Evolutionary conservation across 2,329 filamentous ascomycete species (phyloP).

Genomic region (Calonectria honghensis): DNA sequence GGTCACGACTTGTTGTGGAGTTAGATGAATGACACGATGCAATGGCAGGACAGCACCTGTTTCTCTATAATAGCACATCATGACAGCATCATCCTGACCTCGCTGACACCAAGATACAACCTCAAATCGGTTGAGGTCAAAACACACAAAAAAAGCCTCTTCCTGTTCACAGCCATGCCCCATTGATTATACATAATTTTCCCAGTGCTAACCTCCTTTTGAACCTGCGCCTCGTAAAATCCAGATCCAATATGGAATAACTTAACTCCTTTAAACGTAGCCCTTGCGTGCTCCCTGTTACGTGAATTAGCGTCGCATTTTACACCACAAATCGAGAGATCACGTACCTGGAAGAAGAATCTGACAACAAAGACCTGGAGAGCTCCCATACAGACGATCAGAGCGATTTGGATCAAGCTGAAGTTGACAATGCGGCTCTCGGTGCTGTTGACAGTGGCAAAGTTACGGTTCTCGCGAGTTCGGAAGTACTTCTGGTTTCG

Average conservation of each 20-base stretch:
- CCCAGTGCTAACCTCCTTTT: constrained; percentile 55
- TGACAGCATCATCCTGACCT: constrained; percentile 49
- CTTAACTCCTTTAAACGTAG: constrained; percentile 73
- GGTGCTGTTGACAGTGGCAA: constrained; percentile 97
- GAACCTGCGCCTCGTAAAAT: constrained; percentile 58
- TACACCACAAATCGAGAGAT: neutral
- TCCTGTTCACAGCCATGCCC: constrained; percentile 46
- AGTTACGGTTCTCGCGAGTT: constrained; percentile 98
- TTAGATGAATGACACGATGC: constrained; percentile 13
- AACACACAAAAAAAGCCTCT: constrained; percentile 39
- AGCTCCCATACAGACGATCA: constrained; percentile 96
- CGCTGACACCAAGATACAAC: constrained; percentile 42
- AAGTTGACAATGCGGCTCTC: constrained; percentile 98
- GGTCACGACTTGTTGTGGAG: neutral
- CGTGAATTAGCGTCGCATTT: constrained; percentile 39
- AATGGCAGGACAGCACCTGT: constrained; percentile 37
- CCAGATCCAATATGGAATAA: constrained; percentile 49
- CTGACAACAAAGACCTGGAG: constrained; percentile 97
- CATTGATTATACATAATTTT: constrained; percentile 57
- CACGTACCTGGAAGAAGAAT: constrained; percentile 94
- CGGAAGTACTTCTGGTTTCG: constrained; percentile 99
- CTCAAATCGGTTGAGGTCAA: constrained; percentile 37
- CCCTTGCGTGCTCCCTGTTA: constrained; percentile 79
- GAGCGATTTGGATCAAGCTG: constrained; percentile 90
- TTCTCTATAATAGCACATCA: constrained; percentile 49